phyloP scores from a whole-genome alignment of 768 basidiomycete genomes.

The Pleurotus tuber-regium region DNA sequence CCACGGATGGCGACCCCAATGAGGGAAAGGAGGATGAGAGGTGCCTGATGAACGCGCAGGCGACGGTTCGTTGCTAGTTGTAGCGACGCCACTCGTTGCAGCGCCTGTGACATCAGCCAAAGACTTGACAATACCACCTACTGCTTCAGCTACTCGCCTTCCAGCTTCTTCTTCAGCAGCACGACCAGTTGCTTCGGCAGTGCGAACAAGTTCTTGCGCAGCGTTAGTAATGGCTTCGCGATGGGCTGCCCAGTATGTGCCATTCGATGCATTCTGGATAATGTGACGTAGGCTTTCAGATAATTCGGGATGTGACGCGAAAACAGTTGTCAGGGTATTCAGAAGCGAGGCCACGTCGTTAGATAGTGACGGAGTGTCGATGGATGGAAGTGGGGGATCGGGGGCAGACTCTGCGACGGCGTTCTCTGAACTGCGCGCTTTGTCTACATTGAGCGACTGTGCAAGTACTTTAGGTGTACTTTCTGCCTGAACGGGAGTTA shows the following conservation, averaged over 20 bases:
- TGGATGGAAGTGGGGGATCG: constrained; percentile 45
- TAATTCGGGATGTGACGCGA: constrained; percentile 69
- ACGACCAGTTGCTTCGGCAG: constrained; percentile 38
- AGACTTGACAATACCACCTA: constrained; percentile 56
- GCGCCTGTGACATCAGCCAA: constrained; percentile 35
- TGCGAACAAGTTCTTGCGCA: constrained; percentile 48
- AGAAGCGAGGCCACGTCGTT: constrained; percentile 66
- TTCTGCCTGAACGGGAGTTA: constrained; percentile 20
- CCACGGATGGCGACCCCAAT: constrained; percentile 10
- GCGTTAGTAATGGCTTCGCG: constrained; percentile 57
- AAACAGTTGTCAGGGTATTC: constrained; percentile 48
- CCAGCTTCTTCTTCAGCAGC: constrained; percentile 65
- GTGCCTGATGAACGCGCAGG: constrained; percentile 8
- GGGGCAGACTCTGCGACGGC: background rate
- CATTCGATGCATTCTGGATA: constrained; percentile 55
- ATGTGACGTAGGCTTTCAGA: constrained; percentile 67
- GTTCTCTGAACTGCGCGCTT: background rate
- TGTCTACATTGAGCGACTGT: constrained; percentile 12
- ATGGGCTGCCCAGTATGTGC: constrained; percentile 68
- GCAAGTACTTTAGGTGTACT: constrained; percentile 33
- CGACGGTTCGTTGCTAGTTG: background rate
- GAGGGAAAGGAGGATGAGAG: background rate
- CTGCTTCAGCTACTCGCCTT: constrained; percentile 56
- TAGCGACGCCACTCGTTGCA: background rate
- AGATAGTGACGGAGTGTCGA: constrained; percentile 50